Base-by-base conservation (phyloP, 2,329 filamentous ascomycete species). In the Aspergillus alliaceus region DNA sequence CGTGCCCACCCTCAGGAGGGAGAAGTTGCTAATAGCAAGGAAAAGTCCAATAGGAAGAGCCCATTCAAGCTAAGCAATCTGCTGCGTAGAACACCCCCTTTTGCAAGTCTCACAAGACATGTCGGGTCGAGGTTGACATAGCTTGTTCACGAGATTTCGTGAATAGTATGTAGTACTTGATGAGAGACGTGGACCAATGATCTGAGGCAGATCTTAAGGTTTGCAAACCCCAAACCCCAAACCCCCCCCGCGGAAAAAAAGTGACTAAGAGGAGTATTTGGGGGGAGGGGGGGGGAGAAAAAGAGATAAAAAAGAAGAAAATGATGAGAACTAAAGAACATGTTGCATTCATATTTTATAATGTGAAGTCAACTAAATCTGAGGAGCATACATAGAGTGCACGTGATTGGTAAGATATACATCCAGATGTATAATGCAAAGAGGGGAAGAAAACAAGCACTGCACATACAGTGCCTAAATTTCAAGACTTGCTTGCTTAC, bases 401-500 rank as follows among this genome's bases (percentile, higher is more conserved):
- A 44, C 40, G 40, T 44, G 40, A 44, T 27, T 27, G n/a, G 24
- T 29, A 44, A 44, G 27, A 44, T 44, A 44, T 44, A 44, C 40
- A 44, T 44, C 40, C 40, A 44, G 40, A 44, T 44, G 24, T 42
- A 40, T 52, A 24, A 22, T 9, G 27, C 5, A 5, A 15, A 22
- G 22, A 11, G 35, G 25, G 29, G 27, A 53, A 25, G 31, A 34
- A 12, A 48, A 4, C 15, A 29, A 5, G 27, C 27, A 5, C 27
- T 29, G 27, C 27, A 29, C 24, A 47, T 18, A 29, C 14, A 31
- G 47, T 29, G 32, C 31, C 47, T 25, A 29, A 42, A 22, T 8
- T 29, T 47, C 25, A 47, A 53, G 27, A 48, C n/a, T 48, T 9
- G 44, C 27, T 11, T 24, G 20, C 8, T 67, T 70, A 78, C 64